Evolutionary conservation across 2,329 filamentous ascomycete genomes (phyloP), one percentile per base, ranked within the genome.

Genomic region (Hymenoscyphus scutula): DNA sequence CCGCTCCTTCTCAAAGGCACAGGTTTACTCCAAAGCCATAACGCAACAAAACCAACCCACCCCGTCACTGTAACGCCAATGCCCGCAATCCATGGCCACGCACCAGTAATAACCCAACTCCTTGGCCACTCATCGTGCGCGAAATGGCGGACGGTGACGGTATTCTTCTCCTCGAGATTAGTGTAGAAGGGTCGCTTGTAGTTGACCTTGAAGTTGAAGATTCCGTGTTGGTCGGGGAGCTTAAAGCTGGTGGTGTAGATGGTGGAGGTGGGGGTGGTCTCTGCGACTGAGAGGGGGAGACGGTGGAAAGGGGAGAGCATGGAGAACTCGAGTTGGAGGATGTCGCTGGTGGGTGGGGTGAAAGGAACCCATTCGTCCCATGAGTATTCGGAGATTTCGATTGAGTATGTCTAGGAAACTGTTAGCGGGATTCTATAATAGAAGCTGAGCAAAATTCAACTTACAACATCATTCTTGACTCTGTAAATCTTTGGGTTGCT

Each of bases 221-320:
- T 97, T 74, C 95, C 95, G 80, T 99, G 95, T 78, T 99, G 95
- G 76, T 99, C 95, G 4, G 95, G 95, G 3, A 94, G 84, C 67
- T 83, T 89, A 78, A 99, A 97, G 27, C 85, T 83, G 54, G 85
- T 83, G 66, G 84, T 83, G 81, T 89, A 99, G 65, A 90, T 83
- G 57, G 90, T 88, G 67, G 87, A 86, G 71, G 91, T 88, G 60
- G 82, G 77, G 1, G 87, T 89, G 29, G 81, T 81, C 34, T 78
- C 76, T 10, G 81, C 76, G 15, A 85, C 84, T 8, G 79, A 71
- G 34, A 99, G 87, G 64, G 87, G 82, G 37, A 98, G 83, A 51
- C 95, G 93, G 80, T 97, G 89, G 86, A 97, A 98, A 62, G 95
- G 94, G 1, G 94, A 97, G 55, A 99, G 89, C 95, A 98, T 99